Percentiles rank a stretch among this genome's conserved stretches.
These are phyloP conservation scores for Xylaria sp. DNA, from an alignment of 2,329 filamentous ascomycete species.

Conservation along the genomic window DNA sequence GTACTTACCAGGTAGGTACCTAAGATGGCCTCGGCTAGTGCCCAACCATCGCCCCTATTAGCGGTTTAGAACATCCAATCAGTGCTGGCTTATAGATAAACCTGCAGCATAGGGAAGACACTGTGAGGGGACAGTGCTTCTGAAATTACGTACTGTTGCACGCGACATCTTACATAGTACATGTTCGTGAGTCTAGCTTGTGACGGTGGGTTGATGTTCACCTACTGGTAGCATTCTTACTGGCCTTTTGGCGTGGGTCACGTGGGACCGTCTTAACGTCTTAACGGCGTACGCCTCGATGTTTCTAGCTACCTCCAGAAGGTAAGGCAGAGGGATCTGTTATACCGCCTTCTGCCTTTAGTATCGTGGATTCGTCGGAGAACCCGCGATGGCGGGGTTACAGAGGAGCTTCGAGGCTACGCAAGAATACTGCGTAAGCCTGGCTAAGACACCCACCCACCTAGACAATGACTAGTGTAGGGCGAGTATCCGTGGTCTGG, in stretches of 20 bases:
- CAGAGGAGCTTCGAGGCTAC: constrained; percentile 3
- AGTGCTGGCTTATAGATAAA: constrained; percentile 45
- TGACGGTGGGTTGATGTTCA: constrained; percentile 3
- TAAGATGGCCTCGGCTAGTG: constrained; percentile 11
- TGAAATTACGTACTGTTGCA: constrained; percentile 25
- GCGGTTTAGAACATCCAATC: constrained; percentile 40
- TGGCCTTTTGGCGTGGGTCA: neutral
- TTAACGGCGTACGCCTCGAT: no score
- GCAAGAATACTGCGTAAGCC: neutral
- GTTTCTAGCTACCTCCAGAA: neutral
- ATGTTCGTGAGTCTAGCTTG: neutral
- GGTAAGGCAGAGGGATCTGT: neutral
- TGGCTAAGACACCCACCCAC: neutral
- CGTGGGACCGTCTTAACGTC: neutral
- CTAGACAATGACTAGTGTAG: neutral
- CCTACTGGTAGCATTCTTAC: neutral
- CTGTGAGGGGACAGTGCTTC: constrained; percentile 45
- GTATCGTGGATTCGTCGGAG: constrained; percentile 4
- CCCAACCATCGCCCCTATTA: constrained; percentile 36
- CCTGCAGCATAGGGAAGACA: constrained; percentile 43
- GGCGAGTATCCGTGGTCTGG: neutral
- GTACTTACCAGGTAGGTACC: neutral
- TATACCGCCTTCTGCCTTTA: constrained; percentile 3
- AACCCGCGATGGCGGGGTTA: constrained; percentile 14
- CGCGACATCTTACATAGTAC: constrained; percentile 19